A percentile compares a stretch with the other conserved stretches of the same genome.
Conservation (phyloP, 768 basidiomycete species). For the Cystofilobasidium bisporidii region DNA sequence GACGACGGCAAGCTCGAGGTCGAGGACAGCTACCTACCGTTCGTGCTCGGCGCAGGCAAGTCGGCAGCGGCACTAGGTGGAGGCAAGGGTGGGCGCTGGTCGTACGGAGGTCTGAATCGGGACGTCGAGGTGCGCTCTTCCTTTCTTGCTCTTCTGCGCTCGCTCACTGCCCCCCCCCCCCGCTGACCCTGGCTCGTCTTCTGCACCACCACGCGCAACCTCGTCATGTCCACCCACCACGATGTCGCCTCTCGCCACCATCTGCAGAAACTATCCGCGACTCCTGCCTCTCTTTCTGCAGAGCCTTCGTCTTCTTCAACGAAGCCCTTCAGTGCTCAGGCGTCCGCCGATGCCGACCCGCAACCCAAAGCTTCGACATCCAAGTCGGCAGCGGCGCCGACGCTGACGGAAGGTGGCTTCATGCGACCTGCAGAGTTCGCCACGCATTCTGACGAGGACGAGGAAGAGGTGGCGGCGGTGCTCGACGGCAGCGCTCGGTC, state of each 20-base stretch:
- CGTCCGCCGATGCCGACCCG: background rate
- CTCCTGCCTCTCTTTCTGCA: conserved; percentile 20
- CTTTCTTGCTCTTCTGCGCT: background rate
- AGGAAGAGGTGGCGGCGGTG: too few species aligned
- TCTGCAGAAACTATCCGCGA: conserved; percentile 22
- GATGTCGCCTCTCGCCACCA: conserved; percentile 15
- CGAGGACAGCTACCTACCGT: conserved; percentile 23
- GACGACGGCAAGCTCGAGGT: conserved; percentile 7
- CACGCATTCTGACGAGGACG: background rate
- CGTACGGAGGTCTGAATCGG: conserved; percentile 56
- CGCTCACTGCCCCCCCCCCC: background rate
- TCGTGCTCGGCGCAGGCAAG: background rate
- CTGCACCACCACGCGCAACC: too few species aligned
- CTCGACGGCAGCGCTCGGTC: too few species aligned
- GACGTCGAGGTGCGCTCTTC: conserved; percentile 41
- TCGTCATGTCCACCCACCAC: too few species aligned
- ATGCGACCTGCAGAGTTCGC: background rate
- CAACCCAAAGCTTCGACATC: conserved; percentile 7
- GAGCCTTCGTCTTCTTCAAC: conserved; percentile 26
- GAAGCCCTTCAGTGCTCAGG: background rate
- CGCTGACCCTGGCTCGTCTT: background rate
- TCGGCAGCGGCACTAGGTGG: conserved; percentile 42
- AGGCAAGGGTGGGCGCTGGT: conserved; percentile 50
- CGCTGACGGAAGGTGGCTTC: too few species aligned
- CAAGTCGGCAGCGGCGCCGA: conserved; percentile 24